Percentiles rank a stretch among this genome's conserved stretches.
phyloP scores from a whole-genome alignment of 305 asterid species.

The Rubia peregrina region DNA sequence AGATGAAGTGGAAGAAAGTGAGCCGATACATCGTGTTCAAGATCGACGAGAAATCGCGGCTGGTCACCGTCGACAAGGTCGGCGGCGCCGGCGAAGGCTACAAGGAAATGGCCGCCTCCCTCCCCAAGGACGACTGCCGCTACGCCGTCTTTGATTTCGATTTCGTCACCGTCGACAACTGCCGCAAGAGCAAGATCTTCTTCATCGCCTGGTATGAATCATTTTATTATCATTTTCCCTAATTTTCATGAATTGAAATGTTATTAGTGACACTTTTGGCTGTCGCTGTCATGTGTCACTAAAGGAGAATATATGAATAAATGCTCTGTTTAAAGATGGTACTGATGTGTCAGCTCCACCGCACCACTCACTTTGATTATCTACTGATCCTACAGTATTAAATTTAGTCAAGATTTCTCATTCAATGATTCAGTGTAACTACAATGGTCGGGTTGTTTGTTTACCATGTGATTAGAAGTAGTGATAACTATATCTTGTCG shows the following conservation, averaged over 20 bases:
- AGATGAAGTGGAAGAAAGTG: constrained; percentile 89
- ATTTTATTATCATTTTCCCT: background rate
- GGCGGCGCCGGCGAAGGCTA: constrained; percentile 72
- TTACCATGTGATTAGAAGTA: too few relatives aligned
- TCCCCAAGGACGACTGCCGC: constrained; percentile 85
- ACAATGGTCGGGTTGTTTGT: too few relatives aligned
- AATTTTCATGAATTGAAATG: background rate
- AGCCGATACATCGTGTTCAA: constrained; percentile 80
- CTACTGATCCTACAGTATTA: background rate
- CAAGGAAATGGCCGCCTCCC: constrained; percentile 64
- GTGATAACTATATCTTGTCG: too few relatives aligned
- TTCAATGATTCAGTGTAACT: background rate
- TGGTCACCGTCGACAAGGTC: constrained; percentile 71
- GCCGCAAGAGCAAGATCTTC: constrained; percentile 94
- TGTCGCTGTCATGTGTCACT: background rate
- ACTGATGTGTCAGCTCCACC: constrained; percentile 5
- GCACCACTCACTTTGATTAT: background rate
- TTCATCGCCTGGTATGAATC: constrained; percentile 75
- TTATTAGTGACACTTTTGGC: background rate
- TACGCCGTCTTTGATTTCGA: constrained; percentile 85
- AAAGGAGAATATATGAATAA: background rate
- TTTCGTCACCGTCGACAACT: constrained; percentile 77
- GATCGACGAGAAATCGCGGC: constrained; percentile 58
- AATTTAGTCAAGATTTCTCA: background rate
- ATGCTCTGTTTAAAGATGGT: background rate